Evolutionary conservation across 805 yeast genomes (phyloP).

Genomic region (Yamadazyma laniorum): DNA sequence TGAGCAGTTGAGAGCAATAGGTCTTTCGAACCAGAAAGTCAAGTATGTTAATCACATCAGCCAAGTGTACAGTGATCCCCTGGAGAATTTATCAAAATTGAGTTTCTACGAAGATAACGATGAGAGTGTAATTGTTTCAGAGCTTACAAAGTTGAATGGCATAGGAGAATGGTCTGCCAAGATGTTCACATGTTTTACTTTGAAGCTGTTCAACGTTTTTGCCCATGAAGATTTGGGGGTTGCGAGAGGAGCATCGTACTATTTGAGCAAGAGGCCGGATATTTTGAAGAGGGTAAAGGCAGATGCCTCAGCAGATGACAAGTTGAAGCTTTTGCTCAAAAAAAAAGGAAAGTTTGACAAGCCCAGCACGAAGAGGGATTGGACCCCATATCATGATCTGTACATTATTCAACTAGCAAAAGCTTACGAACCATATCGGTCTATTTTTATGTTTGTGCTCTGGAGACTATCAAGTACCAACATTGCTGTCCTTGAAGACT

Average conservation of each 20-base stretch:
- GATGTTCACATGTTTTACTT: conserved; percentile 76
- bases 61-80: conserved; percentile 46
- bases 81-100: conserved; percentile 27
- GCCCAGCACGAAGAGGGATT: conserved; percentile 49
- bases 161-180: conserved; percentile 86
- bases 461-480: conserved; percentile 70
- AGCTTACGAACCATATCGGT: conserved; percentile 61
- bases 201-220: conserved; percentile 66
- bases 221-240: conserved; percentile 81
- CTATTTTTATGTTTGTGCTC: conserved; percentile 64
- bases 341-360: conserved; percentile 37
- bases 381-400: conserved; percentile 66
- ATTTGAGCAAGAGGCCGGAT: conserved; percentile 54
- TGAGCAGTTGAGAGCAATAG: conserved; percentile 58
- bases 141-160: conserved; percentile 59
- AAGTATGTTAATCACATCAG: conserved; percentile 60
- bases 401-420: conserved; percentile 55
- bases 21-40: conserved; percentile 67
- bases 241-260: conserved; percentile 73
- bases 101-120: conserved; percentile 36
- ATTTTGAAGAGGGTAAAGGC: conserved; percentile 43
- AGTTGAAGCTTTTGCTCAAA: conserved; percentile 27
- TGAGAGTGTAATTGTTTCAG: conserved; percentile 47
- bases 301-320: conserved; percentile 31
- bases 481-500: conserved; percentile 42